Evolutionary conservation across 2,329 filamentous ascomycete species (phyloP), one percentile per base, ranked within the genome.

Genomic region (Plenodomus biglobosus): DNA sequence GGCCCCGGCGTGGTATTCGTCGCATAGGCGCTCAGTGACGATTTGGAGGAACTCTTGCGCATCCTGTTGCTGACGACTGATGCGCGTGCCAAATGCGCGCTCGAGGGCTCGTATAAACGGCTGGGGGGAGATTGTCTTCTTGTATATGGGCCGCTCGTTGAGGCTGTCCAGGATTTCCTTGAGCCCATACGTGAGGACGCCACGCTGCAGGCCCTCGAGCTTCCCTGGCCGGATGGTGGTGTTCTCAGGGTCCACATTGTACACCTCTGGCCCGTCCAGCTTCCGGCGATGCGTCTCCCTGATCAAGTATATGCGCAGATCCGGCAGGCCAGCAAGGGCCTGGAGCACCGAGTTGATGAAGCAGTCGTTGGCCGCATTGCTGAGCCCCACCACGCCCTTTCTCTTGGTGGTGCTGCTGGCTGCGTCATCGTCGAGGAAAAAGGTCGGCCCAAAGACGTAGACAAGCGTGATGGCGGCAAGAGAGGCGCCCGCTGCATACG

Each of bases 391-490:
- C 37, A 95, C 89, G 50, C 89, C 88, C 68, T 90, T 92, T 61
- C 88, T 85, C 59, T 87, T 84, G 35, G 44, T 52, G 53, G 76
- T 75, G 35, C 42, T 50, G 54, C 76, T 75, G 46, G 81, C 82
- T 52, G 85, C 81, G 47, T 94, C 88, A 67, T 86, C 85, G 74
- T 99, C 92, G 71, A 97, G 86, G 64, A 95, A 89, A 73, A 92
- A 97, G 43, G 92, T 97, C n/a, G 94, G 94, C 8, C 87, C 91
- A 74, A 99, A 97, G 62, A 97, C 92, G 74, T 97, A 99, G 70
- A 97, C 89, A 48, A 97, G 83, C 24, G 94, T 92, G 55, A 95
- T 89, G 53, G 94, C 94, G 46, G 94, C 94, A 55, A 99, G 86
- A 45, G 92, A 96, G 52, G 92, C 94, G 62, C 92, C 92, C 50